Evolutionary conservation across 2,329 filamentous ascomycete species (phyloP).

Genomic region (Phyllosticta capitalensis): DNA sequence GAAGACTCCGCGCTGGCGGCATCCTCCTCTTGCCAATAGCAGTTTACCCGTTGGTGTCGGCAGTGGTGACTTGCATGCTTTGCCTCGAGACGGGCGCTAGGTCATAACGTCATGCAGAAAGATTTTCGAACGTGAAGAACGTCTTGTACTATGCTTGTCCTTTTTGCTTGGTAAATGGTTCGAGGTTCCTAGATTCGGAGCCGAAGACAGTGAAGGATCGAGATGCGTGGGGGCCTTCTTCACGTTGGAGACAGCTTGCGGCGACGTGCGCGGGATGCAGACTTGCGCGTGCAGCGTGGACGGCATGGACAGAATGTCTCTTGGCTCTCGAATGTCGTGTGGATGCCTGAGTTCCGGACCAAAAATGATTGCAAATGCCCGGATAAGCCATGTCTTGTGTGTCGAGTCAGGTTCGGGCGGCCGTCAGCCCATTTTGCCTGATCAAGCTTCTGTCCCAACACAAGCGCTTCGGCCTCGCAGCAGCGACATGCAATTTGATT

Average conservation of each 20-base stretch:
- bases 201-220: not conserved
- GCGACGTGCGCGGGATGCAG: not conserved
- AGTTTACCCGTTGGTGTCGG: not conserved
- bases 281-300: not conserved
- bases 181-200: too few species aligned
- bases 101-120: not conserved
- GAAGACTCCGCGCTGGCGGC: not conserved
- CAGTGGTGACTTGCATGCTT: not conserved
- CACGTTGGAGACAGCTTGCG: not conserved
- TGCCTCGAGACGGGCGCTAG: not conserved
- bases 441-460: not conserved
- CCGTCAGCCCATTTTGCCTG: not conserved
- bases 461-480: not conserved
- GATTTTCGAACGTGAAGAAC: not conserved
- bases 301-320: not conserved
- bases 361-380: not conserved
- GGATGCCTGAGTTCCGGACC: not conserved
- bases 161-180: too few species aligned
- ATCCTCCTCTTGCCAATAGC: not conserved
- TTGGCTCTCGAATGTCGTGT: not conserved
- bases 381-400: not conserved
- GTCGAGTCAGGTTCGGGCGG: not conserved
- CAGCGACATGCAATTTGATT: not conserved
- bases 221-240: not conserved
- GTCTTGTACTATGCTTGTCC: not conserved